phyloP scores from a whole-genome alignment of 108 stramenopile genomes.

The Conticribra weissflogii region DNA sequence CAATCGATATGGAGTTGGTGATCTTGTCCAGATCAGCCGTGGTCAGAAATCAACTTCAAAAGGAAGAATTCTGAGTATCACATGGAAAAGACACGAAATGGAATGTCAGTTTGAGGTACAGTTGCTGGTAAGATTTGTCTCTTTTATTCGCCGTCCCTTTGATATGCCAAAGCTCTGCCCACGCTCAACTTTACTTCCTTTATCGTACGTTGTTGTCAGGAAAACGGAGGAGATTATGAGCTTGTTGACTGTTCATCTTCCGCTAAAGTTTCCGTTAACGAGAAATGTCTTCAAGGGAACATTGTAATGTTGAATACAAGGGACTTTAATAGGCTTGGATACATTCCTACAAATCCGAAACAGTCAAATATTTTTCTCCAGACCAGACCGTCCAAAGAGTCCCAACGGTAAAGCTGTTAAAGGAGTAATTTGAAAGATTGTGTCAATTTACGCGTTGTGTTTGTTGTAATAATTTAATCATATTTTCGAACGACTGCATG shows the following conservation, averaged over 20 bases:
- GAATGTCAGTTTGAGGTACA: conserved; percentile 33
- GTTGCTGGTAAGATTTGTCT: conserved; percentile 23
- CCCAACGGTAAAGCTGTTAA: conserved; percentile 27
- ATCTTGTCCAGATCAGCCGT: conserved; percentile 41
- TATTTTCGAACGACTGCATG: conserved; percentile 36
- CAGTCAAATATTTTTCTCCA: conserved; percentile 28
- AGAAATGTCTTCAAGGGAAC: conserved; percentile 36
- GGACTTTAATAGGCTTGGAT: conserved; percentile 40
- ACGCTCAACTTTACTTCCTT: background rate
- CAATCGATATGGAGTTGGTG: conserved; percentile 33
- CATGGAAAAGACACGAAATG: conserved; percentile 15
- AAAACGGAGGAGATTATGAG: conserved; percentile 22
- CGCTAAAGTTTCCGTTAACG: conserved; percentile 26
- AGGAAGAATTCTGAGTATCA: conserved; percentile 39
- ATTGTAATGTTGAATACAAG: conserved; percentile 26
- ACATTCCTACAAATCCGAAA: conserved; percentile 9
- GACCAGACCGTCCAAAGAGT: conserved; percentile 16
- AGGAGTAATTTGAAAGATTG: no score
- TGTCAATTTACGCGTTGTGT: no score
- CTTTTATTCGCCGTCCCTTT: background rate
- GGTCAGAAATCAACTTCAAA: conserved; percentile 14
- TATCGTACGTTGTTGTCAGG: conserved; percentile 3
- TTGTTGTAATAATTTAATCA: background rate
- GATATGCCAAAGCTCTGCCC: background rate
- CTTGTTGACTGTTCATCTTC: conserved; percentile 38